Percentiles rank a stretch among this genome's conserved stretches.
These are phyloP conservation scores for Gilbertella persicaria DNA, from an alignment of 371 early-diverging fungal species.

Conservation along the genomic window DNA sequence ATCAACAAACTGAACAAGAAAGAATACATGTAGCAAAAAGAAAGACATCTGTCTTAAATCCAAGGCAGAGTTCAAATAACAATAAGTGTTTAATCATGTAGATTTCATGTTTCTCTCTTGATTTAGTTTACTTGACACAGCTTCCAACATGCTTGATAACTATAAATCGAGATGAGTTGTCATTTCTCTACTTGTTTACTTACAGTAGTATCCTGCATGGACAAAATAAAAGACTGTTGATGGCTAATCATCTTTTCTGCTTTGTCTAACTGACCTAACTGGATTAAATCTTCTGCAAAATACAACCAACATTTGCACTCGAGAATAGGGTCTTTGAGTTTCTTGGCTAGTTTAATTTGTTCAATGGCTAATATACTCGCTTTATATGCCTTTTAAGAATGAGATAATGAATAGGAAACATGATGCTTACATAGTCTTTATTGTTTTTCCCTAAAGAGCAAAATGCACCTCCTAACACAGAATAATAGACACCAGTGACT, in stretches of 20 bases:
- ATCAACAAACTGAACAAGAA: not conserved
- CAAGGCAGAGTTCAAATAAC: slow-evolving; percentile 21
- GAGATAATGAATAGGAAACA: not conserved
- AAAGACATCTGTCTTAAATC: slow-evolving; percentile 12
- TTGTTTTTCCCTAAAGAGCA: slow-evolving; percentile 52
- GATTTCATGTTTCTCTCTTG: not conserved
- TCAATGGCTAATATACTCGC: slow-evolving; percentile 46
- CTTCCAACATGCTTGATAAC: slow-evolving; percentile 18
- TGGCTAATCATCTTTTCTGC: slow-evolving; percentile 35
- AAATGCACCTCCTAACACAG: slow-evolving; percentile 55
- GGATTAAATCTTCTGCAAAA: slow-evolving; percentile 55
- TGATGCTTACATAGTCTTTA: slow-evolving; percentile 33
- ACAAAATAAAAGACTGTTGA: slow-evolving; percentile 27
- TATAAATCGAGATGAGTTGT: no score
- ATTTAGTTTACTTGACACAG: slow-evolving; percentile 10
- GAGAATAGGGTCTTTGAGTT: slow-evolving; percentile 40
- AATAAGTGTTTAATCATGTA: slow-evolving; percentile 28
- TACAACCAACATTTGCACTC: slow-evolving; percentile 60
- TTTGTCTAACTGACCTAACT: slow-evolving; percentile 29
- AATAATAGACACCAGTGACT: slow-evolving; percentile 46
- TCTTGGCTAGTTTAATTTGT: slow-evolving; percentile 48
- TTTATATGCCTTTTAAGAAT: slow-evolving; percentile 40
- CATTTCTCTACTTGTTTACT: slow-evolving; percentile 6
- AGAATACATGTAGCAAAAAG: not conserved
- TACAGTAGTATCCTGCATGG: slow-evolving; percentile 29